Conservation (phyloP, 805 yeast species). For the Teunomyces gatunensis region DNA sequence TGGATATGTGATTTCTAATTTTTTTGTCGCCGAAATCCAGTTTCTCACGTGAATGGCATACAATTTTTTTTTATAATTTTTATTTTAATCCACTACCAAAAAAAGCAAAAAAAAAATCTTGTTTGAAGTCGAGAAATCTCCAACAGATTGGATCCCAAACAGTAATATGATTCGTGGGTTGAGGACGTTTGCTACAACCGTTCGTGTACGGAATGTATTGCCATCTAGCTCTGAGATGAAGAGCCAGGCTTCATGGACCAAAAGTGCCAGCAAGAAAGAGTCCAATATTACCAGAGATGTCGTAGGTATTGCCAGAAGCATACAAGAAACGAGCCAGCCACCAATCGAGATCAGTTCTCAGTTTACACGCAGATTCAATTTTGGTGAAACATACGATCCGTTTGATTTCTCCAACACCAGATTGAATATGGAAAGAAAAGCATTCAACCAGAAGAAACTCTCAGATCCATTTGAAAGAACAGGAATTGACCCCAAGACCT, state of each 20-base stretch:
- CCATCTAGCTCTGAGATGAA: constrained; percentile 36
- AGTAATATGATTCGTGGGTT: neutral
- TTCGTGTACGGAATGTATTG: constrained; percentile 7
- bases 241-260: constrained; percentile 27
- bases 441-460: constrained; percentile 16
- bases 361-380: constrained; percentile 41
- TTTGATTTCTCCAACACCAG: constrained; percentile 26
- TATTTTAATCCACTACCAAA: neutral
- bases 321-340: constrained; percentile 30
- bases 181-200: constrained; percentile 1
- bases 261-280: constrained; percentile 4
- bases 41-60: neutral
- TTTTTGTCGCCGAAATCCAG: neutral
- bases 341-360: constrained; percentile 30
- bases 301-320: constrained; percentile 32
- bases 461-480: constrained; percentile 42
- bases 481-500: constrained; percentile 65
- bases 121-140: neutral
- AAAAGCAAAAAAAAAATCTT: neutral
- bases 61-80: neutral
- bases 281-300: constrained; percentile 27
- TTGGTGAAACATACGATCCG: constrained; percentile 54
- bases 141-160: neutral
- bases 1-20: neutral
- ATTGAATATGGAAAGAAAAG: constrained; percentile 47